These are phyloP conservation scores for Fusarium chlamydosporum DNA, from an alignment of 2,329 filamentous ascomycete genomes.

Conservation along the genomic window DNA sequence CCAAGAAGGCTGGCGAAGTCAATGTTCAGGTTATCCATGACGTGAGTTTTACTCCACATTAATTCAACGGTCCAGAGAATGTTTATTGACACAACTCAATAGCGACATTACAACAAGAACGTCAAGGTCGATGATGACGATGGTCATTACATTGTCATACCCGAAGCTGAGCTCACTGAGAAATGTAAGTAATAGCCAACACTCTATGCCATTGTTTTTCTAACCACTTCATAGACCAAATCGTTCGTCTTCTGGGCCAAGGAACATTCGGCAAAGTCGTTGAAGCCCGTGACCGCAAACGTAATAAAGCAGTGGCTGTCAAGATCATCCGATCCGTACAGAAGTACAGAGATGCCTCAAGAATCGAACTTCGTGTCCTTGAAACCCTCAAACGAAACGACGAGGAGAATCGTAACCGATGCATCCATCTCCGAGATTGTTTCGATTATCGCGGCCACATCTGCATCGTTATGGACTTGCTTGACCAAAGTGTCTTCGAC, in stretches of 20 bases:
- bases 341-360: slow-evolving; percentile 95
- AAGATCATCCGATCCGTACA: slow-evolving; percentile 99
- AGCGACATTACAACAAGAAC: slow-evolving; percentile 64
- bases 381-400: slow-evolving; percentile 95
- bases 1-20: slow-evolving; percentile 90
- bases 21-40: slow-evolving; percentile 73
- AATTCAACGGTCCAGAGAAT: not conserved
- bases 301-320: slow-evolving; percentile 86
- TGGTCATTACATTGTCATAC: slow-evolving; percentile 94
- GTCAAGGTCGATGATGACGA: slow-evolving; percentile 95
- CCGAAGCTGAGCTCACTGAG: slow-evolving; percentile 87
- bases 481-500: slow-evolving; percentile 98
- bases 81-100: slow-evolving; percentile 36
- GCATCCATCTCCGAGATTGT: slow-evolving; percentile 95
- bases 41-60: slow-evolving; percentile 62
- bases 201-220: not conserved
- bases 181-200: slow-evolving; percentile 77
- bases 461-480: slow-evolving; percentile 81
- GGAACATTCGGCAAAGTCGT: slow-evolving; percentile 99
- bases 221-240: slow-evolving; percentile 74
- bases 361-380: slow-evolving; percentile 93
- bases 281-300: slow-evolving; percentile 84
- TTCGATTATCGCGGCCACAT: slow-evolving; percentile 99
- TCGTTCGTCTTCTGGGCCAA: slow-evolving; percentile 90
- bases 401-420: slow-evolving; percentile 90